phyloP scores from a whole-genome alignment of 1,284 basidiomycete genomes.

The Rhodotorula sp. region DNA sequence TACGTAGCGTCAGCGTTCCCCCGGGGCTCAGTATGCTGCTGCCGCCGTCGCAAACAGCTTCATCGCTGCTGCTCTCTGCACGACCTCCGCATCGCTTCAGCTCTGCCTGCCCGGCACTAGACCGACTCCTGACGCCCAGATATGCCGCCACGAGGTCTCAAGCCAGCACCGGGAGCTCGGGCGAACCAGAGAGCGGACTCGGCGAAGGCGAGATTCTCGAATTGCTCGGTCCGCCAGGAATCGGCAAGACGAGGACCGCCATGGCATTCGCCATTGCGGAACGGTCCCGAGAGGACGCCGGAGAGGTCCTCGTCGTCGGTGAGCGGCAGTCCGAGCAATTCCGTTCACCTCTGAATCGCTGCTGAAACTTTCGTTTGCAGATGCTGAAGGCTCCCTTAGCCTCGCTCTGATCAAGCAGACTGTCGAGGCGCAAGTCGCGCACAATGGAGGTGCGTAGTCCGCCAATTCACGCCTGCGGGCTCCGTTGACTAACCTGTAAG shows the following conservation, averaged over 20 bases:
- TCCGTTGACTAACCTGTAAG: neutral
- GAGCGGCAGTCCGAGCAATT: neutral
- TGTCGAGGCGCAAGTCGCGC: slow-evolving; percentile 7
- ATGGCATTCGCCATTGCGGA: slow-evolving; percentile 24
- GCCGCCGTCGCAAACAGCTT: slow-evolving; percentile 12
- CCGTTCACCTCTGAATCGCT: too few relatives aligned
- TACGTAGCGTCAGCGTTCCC: too few relatives aligned
- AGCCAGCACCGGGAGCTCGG: neutral
- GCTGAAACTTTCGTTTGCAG: neutral
- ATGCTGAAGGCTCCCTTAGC: slow-evolving; percentile 34
- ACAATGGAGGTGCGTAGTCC: slow-evolving; percentile 13
- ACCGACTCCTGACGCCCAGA: slow-evolving; percentile 21
- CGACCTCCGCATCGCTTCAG: slow-evolving; percentile 16
- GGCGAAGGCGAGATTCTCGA: slow-evolving; percentile 22
- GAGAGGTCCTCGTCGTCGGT: slow-evolving; percentile 31
- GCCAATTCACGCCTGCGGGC: too few relatives aligned
- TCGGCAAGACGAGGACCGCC: slow-evolving; percentile 27
- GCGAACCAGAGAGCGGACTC: slow-evolving; percentile 2
- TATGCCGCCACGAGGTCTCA: neutral
- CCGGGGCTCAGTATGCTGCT: slow-evolving; percentile 6
- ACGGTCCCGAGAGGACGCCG: slow-evolving; percentile 12
- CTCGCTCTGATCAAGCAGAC: slow-evolving; percentile 23
- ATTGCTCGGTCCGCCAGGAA: slow-evolving; percentile 31
- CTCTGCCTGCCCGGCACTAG: slow-evolving; percentile 17
- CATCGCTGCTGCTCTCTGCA: slow-evolving; percentile 20